Evolutionary conservation across 23 red algal genomes (phyloP).

Genomic region (Gracilariopsis chorda): DNA sequence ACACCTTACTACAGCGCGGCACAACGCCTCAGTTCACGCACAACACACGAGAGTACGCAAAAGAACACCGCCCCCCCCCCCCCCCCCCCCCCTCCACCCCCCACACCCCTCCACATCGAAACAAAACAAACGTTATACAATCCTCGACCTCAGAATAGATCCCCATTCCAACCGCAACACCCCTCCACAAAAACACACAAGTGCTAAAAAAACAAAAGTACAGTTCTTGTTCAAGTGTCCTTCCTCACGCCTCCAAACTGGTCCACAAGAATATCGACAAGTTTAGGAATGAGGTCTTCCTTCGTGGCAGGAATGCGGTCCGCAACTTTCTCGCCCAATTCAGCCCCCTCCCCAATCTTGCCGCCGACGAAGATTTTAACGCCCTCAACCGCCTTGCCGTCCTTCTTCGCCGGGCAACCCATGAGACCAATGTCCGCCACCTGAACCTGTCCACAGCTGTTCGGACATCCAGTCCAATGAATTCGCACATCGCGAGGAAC

Average conservation of each 20-base stretch:
- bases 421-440: conserved; percentile 94
- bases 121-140: too few species aligned
- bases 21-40: too few species aligned
- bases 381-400: conserved; percentile 85
- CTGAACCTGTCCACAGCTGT: conserved; percentile 91
- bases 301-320: conserved; percentile 50
- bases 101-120: too few species aligned
- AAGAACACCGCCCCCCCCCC: too few species aligned
- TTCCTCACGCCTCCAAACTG: conserved; percentile 40
- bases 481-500: conserved; percentile 67
- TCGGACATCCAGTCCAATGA: conserved; percentile 92
- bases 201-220: too few species aligned
- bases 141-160: too few species aligned
- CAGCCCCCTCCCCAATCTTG: conserved; percentile 59
- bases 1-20: too few species aligned
- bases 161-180: too few species aligned
- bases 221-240: too few species aligned
- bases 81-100: too few species aligned
- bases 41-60: too few species aligned
- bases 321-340: conserved; percentile 40
- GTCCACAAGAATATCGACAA: conserved; percentile 60
- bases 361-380: conserved; percentile 82
- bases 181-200: too few species aligned
- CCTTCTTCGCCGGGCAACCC: conserved; percentile 64
- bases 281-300: conserved; percentile 54